These are phyloP conservation scores for Scleromitrula shiraiana DNA, from an alignment of 2,329 filamentous ascomycete species.

Conservation along the genomic window DNA sequence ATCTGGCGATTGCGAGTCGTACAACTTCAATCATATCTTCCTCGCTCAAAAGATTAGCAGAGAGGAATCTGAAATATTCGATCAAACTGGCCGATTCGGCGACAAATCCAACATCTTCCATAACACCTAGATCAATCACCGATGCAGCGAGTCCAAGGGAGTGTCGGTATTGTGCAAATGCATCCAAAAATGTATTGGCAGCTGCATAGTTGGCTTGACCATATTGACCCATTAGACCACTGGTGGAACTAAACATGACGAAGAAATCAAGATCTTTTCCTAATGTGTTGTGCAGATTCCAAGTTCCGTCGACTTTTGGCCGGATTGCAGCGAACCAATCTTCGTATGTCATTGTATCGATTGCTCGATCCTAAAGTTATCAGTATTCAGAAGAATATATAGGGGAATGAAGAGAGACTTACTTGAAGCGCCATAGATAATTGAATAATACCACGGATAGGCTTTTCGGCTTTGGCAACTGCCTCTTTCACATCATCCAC, in stretches of 20 bases:
- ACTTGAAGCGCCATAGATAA: constrained; percentile 18
- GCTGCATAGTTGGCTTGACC: constrained; percentile 12
- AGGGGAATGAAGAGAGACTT: too few relatives aligned
- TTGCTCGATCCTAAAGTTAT: constrained; percentile 24
- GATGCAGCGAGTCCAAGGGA: neutral
- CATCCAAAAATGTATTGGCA: constrained; percentile 8
- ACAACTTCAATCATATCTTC: too few relatives aligned
- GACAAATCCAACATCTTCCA: neutral
- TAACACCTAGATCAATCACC: neutral
- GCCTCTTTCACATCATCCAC: neutral
- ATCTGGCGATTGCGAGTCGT: too few relatives aligned
- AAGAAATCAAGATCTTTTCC: constrained; percentile 31
- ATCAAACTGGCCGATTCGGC: too few relatives aligned
- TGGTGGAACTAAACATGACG: constrained; percentile 30
- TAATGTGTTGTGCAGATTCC: constrained; percentile 40
- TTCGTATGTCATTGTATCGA: neutral
- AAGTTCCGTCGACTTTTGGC: constrained; percentile 46
- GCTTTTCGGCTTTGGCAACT: neutral
- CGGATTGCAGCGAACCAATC: constrained; percentile 37
- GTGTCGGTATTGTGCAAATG: neutral
- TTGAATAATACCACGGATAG: constrained; percentile 9
- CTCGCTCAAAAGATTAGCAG: too few relatives aligned
- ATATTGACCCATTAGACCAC: constrained; percentile 24
- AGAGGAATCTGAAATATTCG: too few relatives aligned
- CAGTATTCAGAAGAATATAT: too few relatives aligned